Percentiles rank a stretch among this genome's conserved stretches.
These are phyloP conservation scores for Fragosphaeria purpurea DNA, from an alignment of 2,329 filamentous ascomycete genomes.

Conservation along the genomic window DNA sequence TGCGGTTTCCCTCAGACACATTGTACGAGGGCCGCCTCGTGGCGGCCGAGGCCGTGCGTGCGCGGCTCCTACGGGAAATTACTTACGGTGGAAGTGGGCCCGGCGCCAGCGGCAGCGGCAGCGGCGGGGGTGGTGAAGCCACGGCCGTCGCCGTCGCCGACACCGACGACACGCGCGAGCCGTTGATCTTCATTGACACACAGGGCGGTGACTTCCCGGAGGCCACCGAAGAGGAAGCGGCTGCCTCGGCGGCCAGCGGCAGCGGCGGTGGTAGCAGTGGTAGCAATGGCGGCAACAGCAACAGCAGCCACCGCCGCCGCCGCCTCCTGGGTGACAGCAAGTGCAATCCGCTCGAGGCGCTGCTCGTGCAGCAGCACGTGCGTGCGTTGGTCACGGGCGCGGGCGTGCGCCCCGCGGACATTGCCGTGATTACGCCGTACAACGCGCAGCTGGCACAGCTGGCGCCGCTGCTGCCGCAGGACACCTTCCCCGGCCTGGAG, in stretches of 20 bases:
- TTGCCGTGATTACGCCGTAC: slow-evolving; percentile 92
- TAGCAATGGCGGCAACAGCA: background rate
- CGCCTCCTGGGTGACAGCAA: slow-evolving; percentile 53
- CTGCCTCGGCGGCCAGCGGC: slow-evolving; percentile 32
- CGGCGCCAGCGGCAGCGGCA: background rate
- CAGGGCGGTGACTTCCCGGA: slow-evolving; percentile 90
- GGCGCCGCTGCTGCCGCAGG: slow-evolving; percentile 68
- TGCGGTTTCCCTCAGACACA: slow-evolving; percentile 84
- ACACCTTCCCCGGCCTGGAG: slow-evolving; percentile 74
- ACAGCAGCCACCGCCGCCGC: background rate
- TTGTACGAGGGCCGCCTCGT: slow-evolving; percentile 75
- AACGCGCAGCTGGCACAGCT: slow-evolving; percentile 84
- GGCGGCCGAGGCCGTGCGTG: slow-evolving; percentile 69
- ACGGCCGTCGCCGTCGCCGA: slow-evolving; percentile 42
- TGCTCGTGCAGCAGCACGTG: slow-evolving; percentile 71
- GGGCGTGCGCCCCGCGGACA: slow-evolving; percentile 71
- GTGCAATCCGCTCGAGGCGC: slow-evolving; percentile 84
- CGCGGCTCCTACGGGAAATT: slow-evolving; percentile 64
- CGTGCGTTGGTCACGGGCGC: slow-evolving; percentile 57
- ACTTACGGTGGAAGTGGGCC: slow-evolving; percentile 39
- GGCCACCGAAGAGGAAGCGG: slow-evolving; percentile 60
- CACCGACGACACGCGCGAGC: slow-evolving; percentile 78
- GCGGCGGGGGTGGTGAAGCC: slow-evolving; percentile 20
- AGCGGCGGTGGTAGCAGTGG: background rate
- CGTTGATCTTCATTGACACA: slow-evolving; percentile 89